Evolutionary conservation across 1,284 basidiomycete genomes (phyloP), one percentile per base, ranked within the genome.

Genomic region (Trichosporon asahii): DNA sequence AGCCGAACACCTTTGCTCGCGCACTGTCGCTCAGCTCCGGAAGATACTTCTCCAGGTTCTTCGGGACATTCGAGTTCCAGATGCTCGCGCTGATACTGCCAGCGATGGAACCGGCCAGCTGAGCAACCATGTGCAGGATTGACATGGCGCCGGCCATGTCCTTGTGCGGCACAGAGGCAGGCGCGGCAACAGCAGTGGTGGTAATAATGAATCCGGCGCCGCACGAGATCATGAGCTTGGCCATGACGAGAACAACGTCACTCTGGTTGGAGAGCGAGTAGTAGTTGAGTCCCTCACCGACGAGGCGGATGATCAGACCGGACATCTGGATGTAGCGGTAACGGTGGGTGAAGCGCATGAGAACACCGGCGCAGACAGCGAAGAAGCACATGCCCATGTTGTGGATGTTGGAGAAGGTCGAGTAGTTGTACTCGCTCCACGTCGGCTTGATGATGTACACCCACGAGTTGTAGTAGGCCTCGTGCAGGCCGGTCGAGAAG

Each of bases 91-190:
- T 67, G 68, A 83, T 77, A 6, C 82, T 79, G 15, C 71, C 75
- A 0, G 80, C 83, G 67, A 84, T 79, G 0, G 80, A 76, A n/a
- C 81, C 80, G 29, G 83, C 84, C 21, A 85, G 75, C n/a, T 76
- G 76, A 0, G 82, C 80, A 78, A 83, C 84, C 55, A 85, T 75
- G 40, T 77, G 75, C 11, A 85, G 77, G 27, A 82, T 75, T 5
- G 83, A 77, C 66, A 81, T 81, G 44, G 83, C 79, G 11, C 79
- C 73, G 5, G 83, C 83, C 55, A 85, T 76, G 72, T 84, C 83
- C 60, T 74, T 75, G 73, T 84, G 84, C 8, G 83, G 79, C 5
- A 82, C 83, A 7, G 78, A 79, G 0, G 78, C 83, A 61, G 84
- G 83, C 2, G 79, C 75, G 0, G 80, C 82, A 9, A 82, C 78